Conservation (phyloP, 202 grass and related monocot genomes). For the Elaeis oleifera region DNA sequence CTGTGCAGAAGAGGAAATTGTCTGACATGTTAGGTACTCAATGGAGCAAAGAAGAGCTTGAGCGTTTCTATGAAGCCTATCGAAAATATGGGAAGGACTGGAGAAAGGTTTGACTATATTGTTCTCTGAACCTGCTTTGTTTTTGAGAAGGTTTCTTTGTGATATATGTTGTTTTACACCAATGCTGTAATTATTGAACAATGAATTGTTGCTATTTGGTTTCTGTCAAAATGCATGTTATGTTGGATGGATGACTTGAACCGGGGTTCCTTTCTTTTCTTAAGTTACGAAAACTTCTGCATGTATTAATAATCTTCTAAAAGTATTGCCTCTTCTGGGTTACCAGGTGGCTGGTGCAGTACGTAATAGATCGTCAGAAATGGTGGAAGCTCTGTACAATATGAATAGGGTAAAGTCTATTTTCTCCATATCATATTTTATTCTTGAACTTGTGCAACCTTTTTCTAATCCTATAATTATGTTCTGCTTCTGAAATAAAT, state of each 20-base stretch:
- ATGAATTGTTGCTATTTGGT: no score
- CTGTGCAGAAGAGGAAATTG: conserved; percentile 74
- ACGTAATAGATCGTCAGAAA: conserved; percentile 77
- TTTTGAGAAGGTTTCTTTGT: conserved; percentile 10
- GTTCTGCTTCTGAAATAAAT: no score
- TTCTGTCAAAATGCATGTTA: no score
- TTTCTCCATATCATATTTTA: conserved; percentile 14
- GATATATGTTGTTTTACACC: conserved; percentile 7
- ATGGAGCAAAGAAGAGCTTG: conserved; percentile 94
- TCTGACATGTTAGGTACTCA: conserved; percentile 87
- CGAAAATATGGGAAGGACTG: conserved; percentile 96
- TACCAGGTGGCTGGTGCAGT: conserved; percentile 62
- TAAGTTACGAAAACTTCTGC: no score
- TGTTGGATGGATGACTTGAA: no score
- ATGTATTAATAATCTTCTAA: no score
- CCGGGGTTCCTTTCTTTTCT: no score
- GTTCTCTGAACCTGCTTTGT: not conserved
- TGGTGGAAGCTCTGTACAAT: conserved; percentile 92
- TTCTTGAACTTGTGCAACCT: conserved; percentile 1
- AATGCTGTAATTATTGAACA: no score
- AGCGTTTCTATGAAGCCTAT: conserved; percentile 77
- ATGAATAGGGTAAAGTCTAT: conserved; percentile 72
- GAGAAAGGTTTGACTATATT: conserved; percentile 57
- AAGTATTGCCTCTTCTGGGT: conserved; percentile 23
- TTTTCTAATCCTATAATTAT: not conserved